phyloP scores from a whole-genome alignment of 805 yeast genomes.

The Pichia thaimueangensis region DNA sequence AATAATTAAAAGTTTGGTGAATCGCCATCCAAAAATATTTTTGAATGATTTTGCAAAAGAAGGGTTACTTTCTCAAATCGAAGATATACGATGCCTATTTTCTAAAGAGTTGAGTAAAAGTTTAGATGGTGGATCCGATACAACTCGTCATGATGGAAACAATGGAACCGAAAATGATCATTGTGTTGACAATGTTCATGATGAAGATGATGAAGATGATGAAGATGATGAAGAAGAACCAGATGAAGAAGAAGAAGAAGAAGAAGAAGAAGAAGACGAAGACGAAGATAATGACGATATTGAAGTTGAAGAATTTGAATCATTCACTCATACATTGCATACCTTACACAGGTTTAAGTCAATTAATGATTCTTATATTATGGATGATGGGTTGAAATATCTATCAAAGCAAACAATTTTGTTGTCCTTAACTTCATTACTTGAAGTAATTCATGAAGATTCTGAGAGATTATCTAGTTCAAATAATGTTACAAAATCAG shows the following conservation, averaged over 20 bases:
- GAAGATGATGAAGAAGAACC: conserved; percentile 16
- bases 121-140: conserved; percentile 15
- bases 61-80: conserved; percentile 56
- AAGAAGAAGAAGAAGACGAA: conserved; percentile 16
- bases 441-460: conserved; percentile 14
- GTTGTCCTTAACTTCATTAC: background rate
- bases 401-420: conserved; percentile 6
- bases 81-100: background rate
- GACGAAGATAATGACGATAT: conserved; percentile 21
- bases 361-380: background rate
- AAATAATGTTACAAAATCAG: conserved; percentile 21
- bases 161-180: background rate
- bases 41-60: conserved; percentile 55
- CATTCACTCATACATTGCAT: background rate
- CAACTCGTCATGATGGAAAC: background rate
- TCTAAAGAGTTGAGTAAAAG: background rate
- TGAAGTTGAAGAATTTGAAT: conserved; percentile 22
- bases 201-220: conserved; percentile 14
- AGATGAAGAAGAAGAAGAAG: conserved; percentile 19
- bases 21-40: conserved; percentile 38
- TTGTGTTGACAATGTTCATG: background rate
- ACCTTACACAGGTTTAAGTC: background rate
- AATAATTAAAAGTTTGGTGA: conserved; percentile 39
- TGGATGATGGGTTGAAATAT: conserved; percentile 15
- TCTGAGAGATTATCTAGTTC: conserved; percentile 18